Percentiles rank a stretch among this genome's conserved stretches.
These are phyloP conservation scores for Fusarium hostae DNA, from an alignment of 2,329 filamentous ascomycete genomes.

Conservation along the genomic window DNA sequence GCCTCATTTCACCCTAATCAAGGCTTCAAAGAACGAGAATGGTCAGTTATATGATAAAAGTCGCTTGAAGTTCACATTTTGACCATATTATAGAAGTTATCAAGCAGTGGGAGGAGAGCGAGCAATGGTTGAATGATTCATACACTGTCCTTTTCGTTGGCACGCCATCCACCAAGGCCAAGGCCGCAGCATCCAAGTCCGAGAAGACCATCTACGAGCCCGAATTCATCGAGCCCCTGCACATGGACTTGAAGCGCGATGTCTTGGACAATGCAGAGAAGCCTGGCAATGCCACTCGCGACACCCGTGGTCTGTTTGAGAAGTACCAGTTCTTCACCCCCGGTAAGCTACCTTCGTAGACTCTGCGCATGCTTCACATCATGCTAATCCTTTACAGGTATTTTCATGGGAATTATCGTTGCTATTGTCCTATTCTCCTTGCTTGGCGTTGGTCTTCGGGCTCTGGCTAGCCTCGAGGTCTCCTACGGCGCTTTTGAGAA, in stretches of 20 bases:
- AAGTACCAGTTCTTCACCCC: slow-evolving; percentile 95
- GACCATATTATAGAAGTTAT: slow-evolving; percentile 14
- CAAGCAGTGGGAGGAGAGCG: slow-evolving; percentile 16
- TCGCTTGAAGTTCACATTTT: not conserved
- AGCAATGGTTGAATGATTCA: slow-evolving; percentile 50
- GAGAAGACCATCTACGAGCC: slow-evolving; percentile 69
- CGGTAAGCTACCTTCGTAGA: slow-evolving; percentile 60
- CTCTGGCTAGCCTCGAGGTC: slow-evolving; percentile 83
- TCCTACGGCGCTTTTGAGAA: slow-evolving; percentile 97
- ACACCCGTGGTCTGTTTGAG: slow-evolving; percentile 76
- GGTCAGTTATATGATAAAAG: slow-evolving; percentile 51
- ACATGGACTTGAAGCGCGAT: slow-evolving; percentile 79
- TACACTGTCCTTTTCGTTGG: slow-evolving; percentile 84
- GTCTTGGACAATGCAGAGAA: slow-evolving; percentile 47
- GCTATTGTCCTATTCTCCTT: slow-evolving; percentile 79
- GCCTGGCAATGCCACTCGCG: slow-evolving; percentile 52
- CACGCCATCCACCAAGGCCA: slow-evolving; percentile 56
- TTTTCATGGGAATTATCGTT: slow-evolving; percentile 87
- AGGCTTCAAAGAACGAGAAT: slow-evolving; percentile 55
- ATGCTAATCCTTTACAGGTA: slow-evolving; percentile 62
- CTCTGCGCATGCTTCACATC: not conserved
- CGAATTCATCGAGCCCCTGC: slow-evolving; percentile 70
- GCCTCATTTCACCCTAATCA: slow-evolving; percentile 56
- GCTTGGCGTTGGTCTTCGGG: slow-evolving; percentile 80
- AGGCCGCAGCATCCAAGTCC: slow-evolving; percentile 4